Evolutionary conservation across 495 filamentous ascomycete species (phyloP).

Genomic region (Oidiodendron maius): DNA sequence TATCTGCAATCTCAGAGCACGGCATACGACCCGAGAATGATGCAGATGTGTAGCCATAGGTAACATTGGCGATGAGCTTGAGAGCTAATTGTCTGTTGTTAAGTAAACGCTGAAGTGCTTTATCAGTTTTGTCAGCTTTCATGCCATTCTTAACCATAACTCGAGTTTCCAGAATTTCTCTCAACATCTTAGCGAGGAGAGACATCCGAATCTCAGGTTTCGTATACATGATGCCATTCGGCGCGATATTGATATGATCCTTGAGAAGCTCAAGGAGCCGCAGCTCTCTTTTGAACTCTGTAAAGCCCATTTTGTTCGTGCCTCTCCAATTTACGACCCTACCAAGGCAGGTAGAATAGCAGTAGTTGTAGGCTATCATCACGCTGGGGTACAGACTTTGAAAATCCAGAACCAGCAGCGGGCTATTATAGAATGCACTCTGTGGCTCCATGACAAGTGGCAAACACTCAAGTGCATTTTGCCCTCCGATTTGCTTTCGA

Average conservation of each 20-base stretch:
- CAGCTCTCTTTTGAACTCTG: constrained; percentile 70
- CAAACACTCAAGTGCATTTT: constrained; percentile 92
- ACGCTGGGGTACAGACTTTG: constrained; percentile 94
- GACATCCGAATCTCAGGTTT: constrained; percentile 83
- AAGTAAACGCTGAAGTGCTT: constrained; percentile 73
- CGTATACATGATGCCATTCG: constrained; percentile 94
- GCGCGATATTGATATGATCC: constrained; percentile 86
- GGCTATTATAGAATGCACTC: constrained; percentile 88
- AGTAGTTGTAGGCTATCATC: constrained; percentile 99
- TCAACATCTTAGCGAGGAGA: constrained; percentile 90
- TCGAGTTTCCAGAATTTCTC: constrained; percentile 91
- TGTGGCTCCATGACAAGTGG: constrained; percentile 98
- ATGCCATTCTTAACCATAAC: constrained; percentile 98
- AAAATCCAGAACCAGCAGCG: constrained; percentile 88
- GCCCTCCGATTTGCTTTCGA: constrained; percentile 82
- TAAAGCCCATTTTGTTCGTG: constrained; percentile 91
- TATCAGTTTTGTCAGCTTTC: constrained; percentile 92
- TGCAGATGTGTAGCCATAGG: constrained; percentile 95
- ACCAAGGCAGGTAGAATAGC: constrained; percentile 94
- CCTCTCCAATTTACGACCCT: constrained; percentile 80
- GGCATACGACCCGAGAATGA: constrained; percentile 96
- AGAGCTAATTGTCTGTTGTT: constrained; percentile 93
- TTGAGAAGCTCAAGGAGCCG: constrained; percentile 72
- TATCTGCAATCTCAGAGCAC: constrained; percentile 95
- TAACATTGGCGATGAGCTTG: constrained; percentile 97